Percentiles rank a stretch among this genome's conserved stretches.
These are phyloP conservation scores for Aspergillus biplanus DNA, from an alignment of 495 filamentous ascomycete genomes.

Conservation along the genomic window DNA sequence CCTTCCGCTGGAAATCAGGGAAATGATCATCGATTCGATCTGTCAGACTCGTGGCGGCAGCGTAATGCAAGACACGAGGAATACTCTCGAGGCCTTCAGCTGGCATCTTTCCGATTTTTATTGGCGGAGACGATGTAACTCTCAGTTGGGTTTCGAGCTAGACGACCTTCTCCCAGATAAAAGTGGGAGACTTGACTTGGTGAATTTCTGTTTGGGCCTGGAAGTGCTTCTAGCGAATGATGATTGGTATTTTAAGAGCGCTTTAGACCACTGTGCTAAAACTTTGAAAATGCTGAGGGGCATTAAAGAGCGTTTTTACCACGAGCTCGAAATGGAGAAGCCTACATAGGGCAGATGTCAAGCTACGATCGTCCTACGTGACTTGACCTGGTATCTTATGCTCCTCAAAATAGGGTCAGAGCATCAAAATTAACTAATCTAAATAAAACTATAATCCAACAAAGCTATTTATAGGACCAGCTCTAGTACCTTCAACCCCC, in stretches of 20 bases:
- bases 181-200: background rate
- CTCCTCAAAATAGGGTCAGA: too few relatives aligned
- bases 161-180: background rate
- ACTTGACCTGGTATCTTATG: too few relatives aligned
- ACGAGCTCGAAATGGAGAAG: too few relatives aligned
- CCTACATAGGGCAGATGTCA: too few relatives aligned
- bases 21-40: constrained; percentile 13
- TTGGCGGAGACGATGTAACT: constrained; percentile 13
- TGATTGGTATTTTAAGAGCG: constrained; percentile 14
- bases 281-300: background rate
- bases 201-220: constrained; percentile 1
- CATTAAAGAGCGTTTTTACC: background rate
- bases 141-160: constrained; percentile 11
- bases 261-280: background rate
- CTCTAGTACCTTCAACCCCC: too few relatives aligned
- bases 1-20: constrained; percentile 11
- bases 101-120: constrained; percentile 16
- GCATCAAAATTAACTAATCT: too few relatives aligned
- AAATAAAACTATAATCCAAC: too few relatives aligned
- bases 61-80: constrained; percentile 8
- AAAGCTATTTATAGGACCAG: too few relatives aligned
- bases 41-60: background rate
- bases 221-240: constrained; percentile 7
- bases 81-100: constrained; percentile 13
- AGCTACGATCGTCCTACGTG: too few relatives aligned